Base-by-base conservation (phyloP, 768 basidiomycete genomes). In the Trametes sanguinea region DNA sequence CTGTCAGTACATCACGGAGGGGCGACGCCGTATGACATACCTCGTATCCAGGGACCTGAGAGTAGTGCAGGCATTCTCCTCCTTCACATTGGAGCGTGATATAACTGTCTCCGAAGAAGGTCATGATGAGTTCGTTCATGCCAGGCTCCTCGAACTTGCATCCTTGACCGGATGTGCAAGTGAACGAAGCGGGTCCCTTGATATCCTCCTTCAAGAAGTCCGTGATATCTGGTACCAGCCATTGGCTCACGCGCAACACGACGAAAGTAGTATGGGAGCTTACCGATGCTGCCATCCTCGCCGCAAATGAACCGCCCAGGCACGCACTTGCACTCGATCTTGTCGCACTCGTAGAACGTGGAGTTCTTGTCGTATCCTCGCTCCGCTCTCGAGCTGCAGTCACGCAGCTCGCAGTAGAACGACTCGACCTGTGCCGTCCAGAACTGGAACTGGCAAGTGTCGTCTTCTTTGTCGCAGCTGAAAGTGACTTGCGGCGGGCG, bases 401-500 rank as follows among this genome's bases (percentile, higher is more conserved):
- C 72, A 45, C 90, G 81, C 56, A 99, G 81, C 9, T 85, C 85
- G 75, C 97, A 99, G 76, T 97, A 98, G 75, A 99, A 98, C 0
- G 94, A 95, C 73, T 99, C 96, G 58, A 94, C 83, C 68, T 91
- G 81, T 6, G 90, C 94, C 8, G 94, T 93, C 97, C 97, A 99
- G 78, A 99, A 99, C 75, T 99, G 95, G 82, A 99, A 99, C 27
- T 86, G 85, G 72, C 97, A 99, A 0, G 85, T 84, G 4, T 77
- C 76, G 11, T 81, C 77, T 1, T 71, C 61, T 17, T 77, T 82
- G 60, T 92, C 86, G 76, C 97, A 99, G 65, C 90, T 89, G 74
- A 99, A 99, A 0, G 97, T 98, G 2, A 98, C 95, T 73, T 98
- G 95, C 0, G 96, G 95, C 17, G 93, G 90, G 8, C 95, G 85